phyloP scores from a whole-genome alignment of 257 asterid species.

The Solanum medicagineum region DNA sequence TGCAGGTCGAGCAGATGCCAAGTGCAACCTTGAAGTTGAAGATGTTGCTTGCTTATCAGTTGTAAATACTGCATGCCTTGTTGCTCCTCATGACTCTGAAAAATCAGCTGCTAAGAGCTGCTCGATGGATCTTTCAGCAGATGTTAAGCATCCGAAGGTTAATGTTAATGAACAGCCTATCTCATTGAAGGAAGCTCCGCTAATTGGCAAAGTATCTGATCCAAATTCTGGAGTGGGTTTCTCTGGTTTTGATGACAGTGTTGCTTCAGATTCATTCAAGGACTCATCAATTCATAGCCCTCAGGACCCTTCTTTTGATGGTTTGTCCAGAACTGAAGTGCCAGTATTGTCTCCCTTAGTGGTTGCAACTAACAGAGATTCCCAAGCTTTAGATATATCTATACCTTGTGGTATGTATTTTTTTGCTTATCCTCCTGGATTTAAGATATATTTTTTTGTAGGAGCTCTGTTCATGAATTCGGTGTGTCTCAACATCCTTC shows the following conservation, averaged over 20 bases:
- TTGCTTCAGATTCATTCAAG: constrained; percentile 3
- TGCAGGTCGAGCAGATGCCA: neutral
- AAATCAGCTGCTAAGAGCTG: constrained; percentile 9
- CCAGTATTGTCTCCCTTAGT: neutral
- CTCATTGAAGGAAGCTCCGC: constrained; percentile 1
- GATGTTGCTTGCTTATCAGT: constrained; percentile 1
- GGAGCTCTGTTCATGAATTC: neutral
- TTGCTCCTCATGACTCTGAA: constrained; percentile 8
- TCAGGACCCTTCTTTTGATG: constrained; percentile 5
- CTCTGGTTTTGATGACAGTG: constrained; percentile 12
- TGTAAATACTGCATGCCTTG: constrained; percentile 8
- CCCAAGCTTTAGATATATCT: constrained; percentile 15
- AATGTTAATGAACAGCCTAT: neutral
- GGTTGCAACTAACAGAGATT: constrained; percentile 4
- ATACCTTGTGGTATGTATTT: constrained; percentile 26
- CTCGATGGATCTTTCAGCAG: constrained; percentile 8
- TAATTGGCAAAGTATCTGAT: constrained; percentile 3
- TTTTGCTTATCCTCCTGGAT: neutral
- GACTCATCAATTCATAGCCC: neutral
- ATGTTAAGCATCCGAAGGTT: constrained; percentile 13
- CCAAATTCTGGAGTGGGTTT: constrained; percentile 9
- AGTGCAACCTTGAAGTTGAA: neutral
- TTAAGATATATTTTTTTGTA: neutral
- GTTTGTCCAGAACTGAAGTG: neutral
- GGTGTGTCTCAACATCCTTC: neutral